Conservation (phyloP, 1,284 basidiomycete species). For the Bondarzewia mesenterica region DNA sequence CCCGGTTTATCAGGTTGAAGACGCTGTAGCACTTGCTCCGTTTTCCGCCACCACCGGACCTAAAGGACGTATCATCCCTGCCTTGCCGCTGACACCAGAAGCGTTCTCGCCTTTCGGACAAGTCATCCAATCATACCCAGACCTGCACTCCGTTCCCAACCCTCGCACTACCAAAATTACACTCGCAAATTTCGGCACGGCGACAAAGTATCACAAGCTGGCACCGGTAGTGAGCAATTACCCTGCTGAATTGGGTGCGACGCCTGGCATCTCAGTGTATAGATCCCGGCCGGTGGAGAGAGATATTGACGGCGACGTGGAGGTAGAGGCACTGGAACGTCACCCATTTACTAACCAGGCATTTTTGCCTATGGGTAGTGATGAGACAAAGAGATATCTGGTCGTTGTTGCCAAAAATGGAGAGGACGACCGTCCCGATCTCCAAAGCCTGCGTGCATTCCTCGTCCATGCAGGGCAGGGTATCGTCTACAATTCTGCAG, state of each 20-base stretch:
- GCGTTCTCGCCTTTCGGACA: constrained; percentile 79
- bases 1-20: not conserved
- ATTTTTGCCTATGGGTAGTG: constrained; percentile 79
- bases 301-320: constrained; percentile 34
- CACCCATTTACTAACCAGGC: constrained; percentile 79
- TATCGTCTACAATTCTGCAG: constrained; percentile 70
- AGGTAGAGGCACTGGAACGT: constrained; percentile 60
- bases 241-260: constrained; percentile 43
- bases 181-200: constrained; percentile 81
- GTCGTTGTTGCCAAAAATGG: constrained; percentile 81
- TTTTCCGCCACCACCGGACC: not conserved
- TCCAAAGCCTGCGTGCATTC: constrained; percentile 72
- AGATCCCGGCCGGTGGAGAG: constrained; percentile 49
- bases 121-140: constrained; percentile 78
- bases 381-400: constrained; percentile 56
- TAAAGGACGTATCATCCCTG: constrained; percentile 36
- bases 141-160: constrained; percentile 51
- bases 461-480: constrained; percentile 74
- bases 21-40: not conserved
- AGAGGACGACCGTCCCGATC: constrained; percentile 66
- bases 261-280: constrained; percentile 66
- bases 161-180: constrained; percentile 61
- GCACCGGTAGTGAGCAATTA: constrained; percentile 62
- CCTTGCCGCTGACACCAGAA: constrained; percentile 75
- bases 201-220: constrained; percentile 85